These are phyloP conservation scores for Sistotremastrum niveocremeum DNA, from an alignment of 768 basidiomycete genomes.

Conservation along the genomic window DNA sequence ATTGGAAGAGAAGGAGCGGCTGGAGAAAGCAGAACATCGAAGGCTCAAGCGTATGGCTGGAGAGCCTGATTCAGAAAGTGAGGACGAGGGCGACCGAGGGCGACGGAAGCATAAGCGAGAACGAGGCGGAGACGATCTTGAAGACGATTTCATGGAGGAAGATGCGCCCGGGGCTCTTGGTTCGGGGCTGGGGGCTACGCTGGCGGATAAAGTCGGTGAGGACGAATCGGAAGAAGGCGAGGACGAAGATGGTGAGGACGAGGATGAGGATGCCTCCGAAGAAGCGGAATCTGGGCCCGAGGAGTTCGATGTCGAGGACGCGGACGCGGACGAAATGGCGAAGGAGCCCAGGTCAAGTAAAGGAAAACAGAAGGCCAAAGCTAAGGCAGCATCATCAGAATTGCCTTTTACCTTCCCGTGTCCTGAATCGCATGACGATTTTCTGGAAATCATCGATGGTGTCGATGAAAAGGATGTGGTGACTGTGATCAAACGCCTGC, in stretches of 20 bases:
- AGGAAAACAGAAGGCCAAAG: constrained; percentile 8
- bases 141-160: constrained; percentile 52
- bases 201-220: constrained; percentile 14
- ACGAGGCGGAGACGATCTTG: constrained; percentile 73
- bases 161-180: constrained; percentile 4
- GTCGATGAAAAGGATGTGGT: constrained; percentile 62
- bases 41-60: constrained; percentile 80
- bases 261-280: constrained; percentile 17
- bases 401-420: constrained; percentile 91
- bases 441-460: constrained; percentile 67
- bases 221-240: constrained; percentile 17
- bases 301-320: constrained; percentile 24
- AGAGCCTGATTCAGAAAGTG: constrained; percentile 47
- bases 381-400: constrained; percentile 27
- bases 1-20: constrained; percentile 67
- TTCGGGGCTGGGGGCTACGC: constrained; percentile 18
- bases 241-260: constrained; percentile 14
- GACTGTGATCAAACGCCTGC: constrained; percentile 78
- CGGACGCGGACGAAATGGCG: constrained; percentile 18
- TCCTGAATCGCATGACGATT: constrained; percentile 75
- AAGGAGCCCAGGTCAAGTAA: constrained; percentile 13
- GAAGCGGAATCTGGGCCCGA: constrained; percentile 24
- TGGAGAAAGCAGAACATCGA: constrained; percentile 76
- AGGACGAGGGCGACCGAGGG: constrained; percentile 33
- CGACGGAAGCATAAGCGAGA: constrained; percentile 35